Evolutionary conservation across 2,329 filamentous ascomycete genomes (phyloP).

Genomic region (Penicillium sp.): DNA sequence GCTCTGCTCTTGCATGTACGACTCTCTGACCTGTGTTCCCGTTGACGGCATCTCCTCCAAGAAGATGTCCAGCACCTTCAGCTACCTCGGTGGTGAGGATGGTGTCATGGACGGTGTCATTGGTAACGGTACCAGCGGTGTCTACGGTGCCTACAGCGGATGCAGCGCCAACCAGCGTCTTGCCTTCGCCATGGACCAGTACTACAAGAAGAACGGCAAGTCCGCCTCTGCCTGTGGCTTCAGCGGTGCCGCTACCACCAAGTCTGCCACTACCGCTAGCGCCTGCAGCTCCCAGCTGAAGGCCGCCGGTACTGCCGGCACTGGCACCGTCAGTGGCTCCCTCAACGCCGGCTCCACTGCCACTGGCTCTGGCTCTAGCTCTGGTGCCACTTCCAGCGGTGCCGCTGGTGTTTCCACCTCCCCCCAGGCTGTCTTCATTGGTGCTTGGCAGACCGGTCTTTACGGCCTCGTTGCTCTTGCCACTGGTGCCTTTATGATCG

Average conservation of each 20-base stretch:
- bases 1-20: slow-evolving; percentile 84
- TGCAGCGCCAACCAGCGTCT: slow-evolving; percentile 47
- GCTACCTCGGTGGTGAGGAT: slow-evolving; percentile 42
- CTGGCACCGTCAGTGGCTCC: slow-evolving; percentile 39
- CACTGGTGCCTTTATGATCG: slow-evolving; percentile 48
- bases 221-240: slow-evolving; percentile 46
- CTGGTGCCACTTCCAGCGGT: slow-evolving; percentile 27
- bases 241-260: slow-evolving; percentile 40
- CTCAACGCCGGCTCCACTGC: slow-evolving; percentile 29
- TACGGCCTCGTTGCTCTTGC: slow-evolving; percentile 46
- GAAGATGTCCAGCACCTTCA: slow-evolving; percentile 69
- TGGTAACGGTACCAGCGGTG: slow-evolving; percentile 40
- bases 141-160: slow-evolving; percentile 52
- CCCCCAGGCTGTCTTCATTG: slow-evolving; percentile 40
- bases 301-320: slow-evolving; percentile 37
- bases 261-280: slow-evolving; percentile 28
- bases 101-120: slow-evolving; percentile 42
- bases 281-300: slow-evolving; percentile 22
- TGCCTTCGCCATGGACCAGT: slow-evolving; percentile 48
- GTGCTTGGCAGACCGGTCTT: slow-evolving; percentile 42
- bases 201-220: slow-evolving; percentile 43
- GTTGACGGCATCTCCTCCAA: slow-evolving; percentile 57
- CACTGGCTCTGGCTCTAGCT: slow-evolving; percentile 9
- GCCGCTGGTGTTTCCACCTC: slow-evolving; percentile 34
- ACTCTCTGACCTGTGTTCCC: slow-evolving; percentile 70